These are phyloP conservation scores for Boletus coccyginus DNA, from an alignment of 768 basidiomycete genomes.

Conservation along the genomic window DNA sequence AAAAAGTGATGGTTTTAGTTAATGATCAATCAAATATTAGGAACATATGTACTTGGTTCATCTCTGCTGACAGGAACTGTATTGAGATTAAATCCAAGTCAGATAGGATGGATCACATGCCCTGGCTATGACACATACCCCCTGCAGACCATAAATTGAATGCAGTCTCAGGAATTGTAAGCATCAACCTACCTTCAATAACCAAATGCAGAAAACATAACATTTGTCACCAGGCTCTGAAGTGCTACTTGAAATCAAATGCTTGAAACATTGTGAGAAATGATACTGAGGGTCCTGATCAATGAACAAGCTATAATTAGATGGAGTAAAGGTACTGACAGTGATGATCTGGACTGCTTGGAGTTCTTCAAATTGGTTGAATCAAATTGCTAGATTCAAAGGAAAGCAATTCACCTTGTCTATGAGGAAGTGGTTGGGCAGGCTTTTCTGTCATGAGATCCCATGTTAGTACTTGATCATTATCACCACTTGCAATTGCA, in stretches of 20 bases:
- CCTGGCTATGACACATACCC: too few relatives aligned
- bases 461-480: not conserved
- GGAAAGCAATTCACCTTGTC: not conserved
- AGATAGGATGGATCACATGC: too few relatives aligned
- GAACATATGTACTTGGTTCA: too few relatives aligned
- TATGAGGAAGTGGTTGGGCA: not conserved
- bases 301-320: not conserved
- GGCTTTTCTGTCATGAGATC: not conserved
- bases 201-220: not conserved
- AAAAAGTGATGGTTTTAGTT: too few relatives aligned
- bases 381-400: not conserved
- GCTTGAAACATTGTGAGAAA: not conserved
- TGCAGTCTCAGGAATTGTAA: too few relatives aligned
- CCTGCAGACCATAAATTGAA: too few relatives aligned
- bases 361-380: not conserved
- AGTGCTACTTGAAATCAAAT: not conserved
- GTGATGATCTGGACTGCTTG: not conserved
- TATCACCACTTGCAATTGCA: not conserved
- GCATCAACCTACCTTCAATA: not conserved
- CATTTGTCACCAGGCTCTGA: not conserved
- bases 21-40: too few relatives aligned
- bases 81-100: too few relatives aligned
- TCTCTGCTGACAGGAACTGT: too few relatives aligned
- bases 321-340: not conserved
- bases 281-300: not conserved